Conservation (phyloP, 129 eudicot species). For the Deinandra increscens region DNA sequence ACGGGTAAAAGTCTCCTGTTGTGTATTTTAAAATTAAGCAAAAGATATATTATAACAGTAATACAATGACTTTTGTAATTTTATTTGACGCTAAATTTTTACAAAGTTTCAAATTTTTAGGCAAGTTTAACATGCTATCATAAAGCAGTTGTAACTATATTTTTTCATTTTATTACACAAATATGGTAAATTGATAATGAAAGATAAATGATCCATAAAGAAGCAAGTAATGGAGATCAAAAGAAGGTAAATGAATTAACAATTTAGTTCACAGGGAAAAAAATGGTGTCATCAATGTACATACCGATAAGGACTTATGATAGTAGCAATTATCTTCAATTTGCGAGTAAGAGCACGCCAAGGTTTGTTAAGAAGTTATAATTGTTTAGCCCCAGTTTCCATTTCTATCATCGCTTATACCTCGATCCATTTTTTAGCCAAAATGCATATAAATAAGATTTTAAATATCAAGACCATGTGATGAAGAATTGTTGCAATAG, state of each 20-base stretch:
- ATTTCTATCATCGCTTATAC: conserved; percentile 28
- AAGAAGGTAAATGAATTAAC: neutral
- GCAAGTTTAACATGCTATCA: neutral
- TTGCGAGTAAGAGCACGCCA: conserved; percentile 84
- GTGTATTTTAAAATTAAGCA: neutral
- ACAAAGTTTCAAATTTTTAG: neutral
- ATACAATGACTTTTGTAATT: neutral
- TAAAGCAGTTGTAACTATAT: neutral
- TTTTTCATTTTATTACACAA: neutral
- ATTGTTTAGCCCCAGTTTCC: conserved; percentile 38
- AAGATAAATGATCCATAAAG: neutral
- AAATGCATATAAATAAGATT: no score
- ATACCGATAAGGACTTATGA: conserved; percentile 80
- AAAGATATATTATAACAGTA: neutral
- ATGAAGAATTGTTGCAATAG: no score
- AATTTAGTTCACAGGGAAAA: no score
- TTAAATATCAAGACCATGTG: no score
- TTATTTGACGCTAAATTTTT: neutral
- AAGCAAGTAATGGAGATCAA: neutral
- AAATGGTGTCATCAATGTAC: neutral
- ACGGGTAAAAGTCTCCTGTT: neutral
- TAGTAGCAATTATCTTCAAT: conserved; percentile 61
- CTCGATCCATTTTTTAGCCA: conserved; percentile 73
- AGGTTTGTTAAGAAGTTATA: conserved; percentile 63
- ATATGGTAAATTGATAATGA: neutral